Base-by-base conservation (phyloP, 495 filamentous ascomycete genomes). In the Aspergillus saccharolyticus region DNA sequence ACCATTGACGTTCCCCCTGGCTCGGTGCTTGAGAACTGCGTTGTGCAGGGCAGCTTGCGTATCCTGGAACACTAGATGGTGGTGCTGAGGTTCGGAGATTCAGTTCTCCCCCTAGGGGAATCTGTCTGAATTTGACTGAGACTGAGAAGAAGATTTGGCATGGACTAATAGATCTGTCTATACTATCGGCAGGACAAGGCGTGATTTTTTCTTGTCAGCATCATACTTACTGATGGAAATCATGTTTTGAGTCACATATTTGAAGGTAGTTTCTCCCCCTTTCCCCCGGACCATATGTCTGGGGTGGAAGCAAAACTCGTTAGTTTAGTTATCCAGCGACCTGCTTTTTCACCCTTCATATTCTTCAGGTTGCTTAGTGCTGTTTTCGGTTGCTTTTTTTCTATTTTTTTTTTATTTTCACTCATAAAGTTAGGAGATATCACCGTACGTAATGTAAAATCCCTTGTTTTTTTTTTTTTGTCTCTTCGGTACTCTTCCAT, bases 1-100 rank as follows among this genome's bases (percentile, higher is more conserved):
- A 97, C 95, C 58, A 99, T 99, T 64, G 94, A 99, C 74, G 87
- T 99, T 67, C 94, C 94, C 42, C 91, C 93, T 6, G 94, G 94
- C 69, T 96, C 90, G 17, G 87, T 97, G 62, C 80, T 99, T 56
- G 94, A 99, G 82, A 99, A 99, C 76, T 95, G 97, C 21, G 94
- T 99, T 33, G 95, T 99, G 59, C 95, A 99, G 82, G 94, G 94
- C 63, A 96, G 91, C 74, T 82, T 98, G 81, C 86, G 94, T 68
- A 80, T 96, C 71, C 79, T 96, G 68, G 91, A 96, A 82, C 91
- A 96, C 77, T 96, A 89, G 59, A 55, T 52, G 20, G 15, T 17
- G 12, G 33, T n/a, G 30, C 30, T 42, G 25, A 53, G 19, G 33
- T 14, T 53, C 20, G 22, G 43, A 42, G 22, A 25, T 47, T 44